phyloP scores from a whole-genome alignment of 2,329 filamentous ascomycete genomes.

The Metarhizium anisopliae region DNA sequence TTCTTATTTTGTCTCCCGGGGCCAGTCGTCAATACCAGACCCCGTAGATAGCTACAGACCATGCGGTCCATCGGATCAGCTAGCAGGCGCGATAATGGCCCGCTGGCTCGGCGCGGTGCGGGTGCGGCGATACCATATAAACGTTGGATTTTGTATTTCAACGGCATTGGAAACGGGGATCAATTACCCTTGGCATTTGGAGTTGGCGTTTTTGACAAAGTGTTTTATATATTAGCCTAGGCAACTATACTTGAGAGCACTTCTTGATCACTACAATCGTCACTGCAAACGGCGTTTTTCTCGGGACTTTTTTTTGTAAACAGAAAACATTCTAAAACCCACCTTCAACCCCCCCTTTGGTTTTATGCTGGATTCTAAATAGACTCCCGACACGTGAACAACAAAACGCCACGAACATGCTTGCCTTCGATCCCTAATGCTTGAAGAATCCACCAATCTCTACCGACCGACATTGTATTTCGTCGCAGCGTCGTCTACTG shows the following conservation, averaged over 20 bases:
- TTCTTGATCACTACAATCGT: background rate
- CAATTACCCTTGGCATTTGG: conserved; percentile 11
- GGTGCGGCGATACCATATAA: background rate
- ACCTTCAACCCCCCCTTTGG: conserved; percentile 1
- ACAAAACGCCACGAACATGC: conserved; percentile 24
- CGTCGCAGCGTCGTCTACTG: conserved; percentile 37
- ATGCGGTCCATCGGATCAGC: background rate
- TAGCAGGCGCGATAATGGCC: background rate
- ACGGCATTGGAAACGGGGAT: background rate
- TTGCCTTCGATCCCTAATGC: conserved; percentile 7
- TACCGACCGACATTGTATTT: background rate
- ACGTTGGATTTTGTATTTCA: background rate
- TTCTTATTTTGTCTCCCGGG: background rate
- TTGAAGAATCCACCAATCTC: conserved; percentile 3
- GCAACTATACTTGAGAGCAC: background rate
- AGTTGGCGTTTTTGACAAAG: conserved; percentile 3
- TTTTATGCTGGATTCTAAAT: conserved; percentile 19
- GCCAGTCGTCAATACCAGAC: background rate
- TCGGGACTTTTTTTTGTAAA: too few relatives aligned
- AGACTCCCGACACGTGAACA: conserved; percentile 19
- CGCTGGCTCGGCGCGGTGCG: too few relatives aligned
- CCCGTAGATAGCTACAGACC: background rate
- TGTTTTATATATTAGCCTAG: background rate
- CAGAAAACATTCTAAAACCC: background rate
- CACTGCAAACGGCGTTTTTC: background rate